phyloP scores from a whole-genome alignment of 352 stramenopile genomes.

The Peronospora farinosa region DNA sequence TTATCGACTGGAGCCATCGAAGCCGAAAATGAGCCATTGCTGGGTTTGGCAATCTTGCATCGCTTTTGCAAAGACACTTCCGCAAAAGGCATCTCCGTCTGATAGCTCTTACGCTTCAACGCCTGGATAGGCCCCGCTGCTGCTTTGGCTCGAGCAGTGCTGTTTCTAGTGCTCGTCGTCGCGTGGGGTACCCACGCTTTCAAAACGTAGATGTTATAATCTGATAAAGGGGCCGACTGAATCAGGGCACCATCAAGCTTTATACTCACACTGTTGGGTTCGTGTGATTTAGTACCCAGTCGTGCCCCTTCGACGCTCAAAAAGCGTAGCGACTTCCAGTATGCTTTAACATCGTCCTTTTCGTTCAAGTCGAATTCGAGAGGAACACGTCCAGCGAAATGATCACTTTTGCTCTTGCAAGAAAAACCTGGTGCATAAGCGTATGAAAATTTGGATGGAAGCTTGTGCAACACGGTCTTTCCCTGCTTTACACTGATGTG shows the following conservation, averaged over 20 bases:
- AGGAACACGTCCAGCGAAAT: constrained; percentile 48
- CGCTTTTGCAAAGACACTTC: constrained; percentile 26
- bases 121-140: constrained; percentile 37
- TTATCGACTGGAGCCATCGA: constrained; percentile 26
- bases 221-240: constrained; percentile 44
- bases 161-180: constrained; percentile 34
- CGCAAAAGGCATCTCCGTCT: constrained; percentile 5
- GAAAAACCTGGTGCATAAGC: constrained; percentile 61
- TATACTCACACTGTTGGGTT: constrained; percentile 37
- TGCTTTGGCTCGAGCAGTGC: constrained; percentile 50
- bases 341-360: constrained; percentile 45
- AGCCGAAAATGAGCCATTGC: constrained; percentile 13
- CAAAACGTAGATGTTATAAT: constrained; percentile 61
- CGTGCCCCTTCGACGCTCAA: constrained; percentile 59
- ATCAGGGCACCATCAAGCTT: constrained; percentile 55
- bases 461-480: constrained; percentile 39
- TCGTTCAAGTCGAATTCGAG: constrained; percentile 43
- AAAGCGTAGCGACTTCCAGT: constrained; percentile 70
- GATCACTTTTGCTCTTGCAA: constrained; percentile 42
- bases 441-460: constrained; percentile 52
- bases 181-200: constrained; percentile 63
- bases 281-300: constrained; percentile 33
- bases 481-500: constrained; percentile 54
- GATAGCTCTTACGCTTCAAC: constrained; percentile 54
- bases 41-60: constrained; percentile 25